A percentile compares a stretch with the other conserved stretches of the same genome.
Conservation (phyloP, 2,329 filamentous ascomycete genomes). For the Acrocalymma vagum region DNA sequence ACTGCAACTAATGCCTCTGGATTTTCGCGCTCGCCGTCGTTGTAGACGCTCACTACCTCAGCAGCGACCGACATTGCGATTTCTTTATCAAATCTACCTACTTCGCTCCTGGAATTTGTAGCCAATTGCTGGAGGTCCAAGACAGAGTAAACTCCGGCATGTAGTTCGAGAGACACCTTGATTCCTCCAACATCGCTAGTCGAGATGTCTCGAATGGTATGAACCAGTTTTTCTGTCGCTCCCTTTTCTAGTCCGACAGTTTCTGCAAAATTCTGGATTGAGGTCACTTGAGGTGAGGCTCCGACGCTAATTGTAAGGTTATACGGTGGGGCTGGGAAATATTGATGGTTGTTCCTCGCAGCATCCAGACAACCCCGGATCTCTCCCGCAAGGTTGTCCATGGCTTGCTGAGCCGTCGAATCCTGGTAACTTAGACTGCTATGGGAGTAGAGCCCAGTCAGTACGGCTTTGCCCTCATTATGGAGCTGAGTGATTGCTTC, state of each 20-base stretch:
- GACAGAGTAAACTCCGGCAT: conserved; percentile 79
- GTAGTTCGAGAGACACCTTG: conserved; percentile 74
- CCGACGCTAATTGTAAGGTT: conserved; percentile 71
- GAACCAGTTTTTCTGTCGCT: conserved; percentile 11
- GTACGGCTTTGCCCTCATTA: too few species aligned
- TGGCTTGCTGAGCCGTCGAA: conserved; percentile 68
- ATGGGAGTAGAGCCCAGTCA: conserved; percentile 77
- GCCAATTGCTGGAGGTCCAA: conserved; percentile 83
- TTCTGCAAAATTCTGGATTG: too few species aligned
- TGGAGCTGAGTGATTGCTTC: too few species aligned
- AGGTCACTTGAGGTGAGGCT: conserved; percentile 77
- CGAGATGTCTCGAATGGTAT: conserved; percentile 13
- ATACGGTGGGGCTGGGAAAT: conserved; percentile 42
- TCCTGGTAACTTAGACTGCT: conserved; percentile 75
- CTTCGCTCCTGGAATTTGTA: conserved; percentile 63
- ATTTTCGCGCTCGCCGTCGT: conserved; percentile 46
- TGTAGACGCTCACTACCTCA: conserved; percentile 75
- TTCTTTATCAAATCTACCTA: conserved; percentile 59
- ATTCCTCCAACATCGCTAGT: too few species aligned
- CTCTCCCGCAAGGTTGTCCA: conserved; percentile 67
- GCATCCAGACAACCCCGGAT: too few species aligned
- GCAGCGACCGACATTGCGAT: conserved; percentile 75
- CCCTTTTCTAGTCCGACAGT: too few species aligned
- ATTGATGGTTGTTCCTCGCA: conserved; percentile 58
- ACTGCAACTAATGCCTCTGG: conserved; percentile 74